phyloP scores from a whole-genome alignment of 2,329 filamentous ascomycete genomes.

The Colletotrichum gigasporum region DNA sequence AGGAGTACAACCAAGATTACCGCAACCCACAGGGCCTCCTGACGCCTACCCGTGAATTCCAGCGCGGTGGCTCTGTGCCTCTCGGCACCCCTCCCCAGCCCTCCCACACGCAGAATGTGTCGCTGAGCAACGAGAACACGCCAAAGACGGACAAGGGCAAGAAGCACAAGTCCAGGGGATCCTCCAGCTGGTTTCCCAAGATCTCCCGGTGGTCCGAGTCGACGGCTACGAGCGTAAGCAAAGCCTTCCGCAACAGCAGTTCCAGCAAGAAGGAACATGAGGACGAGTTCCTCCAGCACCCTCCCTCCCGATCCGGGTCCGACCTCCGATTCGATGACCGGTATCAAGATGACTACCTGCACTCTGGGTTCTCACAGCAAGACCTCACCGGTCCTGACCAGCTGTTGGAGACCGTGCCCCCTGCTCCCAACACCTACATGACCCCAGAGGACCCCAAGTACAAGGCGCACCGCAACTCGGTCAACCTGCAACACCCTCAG shows the following conservation, averaged over 20 bases:
- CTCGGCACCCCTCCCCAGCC: conserved; percentile 68
- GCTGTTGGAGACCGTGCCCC: conserved; percentile 32
- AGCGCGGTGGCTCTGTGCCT: conserved; percentile 63
- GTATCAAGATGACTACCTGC: conserved; percentile 64
- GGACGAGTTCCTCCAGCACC: conserved; percentile 67
- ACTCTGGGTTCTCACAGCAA: conserved; percentile 64
- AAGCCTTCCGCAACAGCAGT: conserved; percentile 76
- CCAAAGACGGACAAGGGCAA: conserved; percentile 79
- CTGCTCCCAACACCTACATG: conserved; percentile 62
- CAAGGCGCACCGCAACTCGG: conserved; percentile 81
- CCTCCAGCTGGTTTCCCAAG: conserved; percentile 84
- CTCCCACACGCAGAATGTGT: conserved; percentile 46
- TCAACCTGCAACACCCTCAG: conserved; percentile 83
- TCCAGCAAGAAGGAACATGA: conserved; percentile 65
- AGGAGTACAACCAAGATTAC: conserved; percentile 69
- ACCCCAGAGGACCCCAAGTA: conserved; percentile 79
- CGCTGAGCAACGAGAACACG: conserved; percentile 82
- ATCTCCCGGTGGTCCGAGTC: conserved; percentile 98
- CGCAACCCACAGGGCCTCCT: conserved; percentile 47
- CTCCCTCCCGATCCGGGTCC: conserved; percentile 80
- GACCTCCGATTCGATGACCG: conserved; percentile 75
- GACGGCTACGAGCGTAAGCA: conserved; percentile 86
- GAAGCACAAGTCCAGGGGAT: conserved; percentile 89
- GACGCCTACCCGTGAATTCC: conserved; percentile 63
- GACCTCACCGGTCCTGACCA: conserved; percentile 47